Evolutionary conservation across 2,329 filamentous ascomycete species (phyloP), one percentile per base, ranked within the genome.

Genomic region (Nigrograna mackinnonii): DNA sequence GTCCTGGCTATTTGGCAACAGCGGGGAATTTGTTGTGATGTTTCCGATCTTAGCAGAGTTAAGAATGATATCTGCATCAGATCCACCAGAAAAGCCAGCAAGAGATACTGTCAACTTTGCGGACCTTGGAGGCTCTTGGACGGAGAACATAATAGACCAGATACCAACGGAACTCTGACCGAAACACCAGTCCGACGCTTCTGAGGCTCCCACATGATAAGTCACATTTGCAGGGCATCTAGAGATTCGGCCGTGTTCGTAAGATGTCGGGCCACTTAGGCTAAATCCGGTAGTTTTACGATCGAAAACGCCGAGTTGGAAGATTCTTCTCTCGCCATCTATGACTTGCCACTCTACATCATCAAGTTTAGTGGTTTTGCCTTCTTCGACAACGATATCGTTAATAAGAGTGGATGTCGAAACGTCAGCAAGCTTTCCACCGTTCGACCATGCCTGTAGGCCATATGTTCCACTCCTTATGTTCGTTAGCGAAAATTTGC

Each of bases 391-490:
- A 1, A 53, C 57, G 14, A 79, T 58, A 36, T 73, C 67, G 41
- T 74, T 73, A 12, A 64, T 52, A 0, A 71, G 54, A 44, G 75
- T 67, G 17, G 68, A 68, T 1, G 75, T 78, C 12, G 70, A 70
- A 2, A 79, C 74, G 35, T 77, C 69, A 5, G 58, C 62, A 12
- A 78, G 60, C 6, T 46, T 52, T 19, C 71, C 72, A 42, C 75
- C 75, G 44, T 75, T 74, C 2, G 73, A 70, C 75, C 77, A 79
- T 1, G 76, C 76, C 41, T 78, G 74, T 1, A 79, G 52, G 0
- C 70, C 76, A 46, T 78, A 79, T 2, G 62, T 66, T 0, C 68
- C 74, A 0, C 61, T 58, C 4, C 75, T 71, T 14, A 79, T 72
- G 40, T 75, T 50, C 3, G 58, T 46, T 42, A 79, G 71, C 11